Percentiles rank a stretch among this genome's conserved stretches.
phyloP scores from a whole-genome alignment of 306 rosid species.

The Glycine latifolia region DNA sequence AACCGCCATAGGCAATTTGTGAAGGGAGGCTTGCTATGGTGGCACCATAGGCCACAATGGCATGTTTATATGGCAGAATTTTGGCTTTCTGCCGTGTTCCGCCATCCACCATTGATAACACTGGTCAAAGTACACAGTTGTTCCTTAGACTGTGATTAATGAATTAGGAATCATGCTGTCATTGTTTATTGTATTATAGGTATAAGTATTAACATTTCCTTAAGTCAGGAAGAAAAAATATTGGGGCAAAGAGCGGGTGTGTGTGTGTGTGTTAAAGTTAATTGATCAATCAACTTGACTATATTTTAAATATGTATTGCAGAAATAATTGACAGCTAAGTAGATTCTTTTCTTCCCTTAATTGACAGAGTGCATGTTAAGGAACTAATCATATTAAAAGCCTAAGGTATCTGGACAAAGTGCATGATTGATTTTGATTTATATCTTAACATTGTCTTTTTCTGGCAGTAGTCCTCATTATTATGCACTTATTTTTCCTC shows the following conservation, averaged over 20 bases:
- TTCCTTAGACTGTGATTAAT: constrained; percentile 27
- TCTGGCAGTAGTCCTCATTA: neutral
- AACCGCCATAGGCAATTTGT: too few relatives aligned
- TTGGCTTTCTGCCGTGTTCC: too few relatives aligned
- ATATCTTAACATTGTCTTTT: neutral
- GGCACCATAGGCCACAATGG: too few relatives aligned
- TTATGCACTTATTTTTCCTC: neutral
- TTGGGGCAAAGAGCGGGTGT: neutral
- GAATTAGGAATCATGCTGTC: neutral
- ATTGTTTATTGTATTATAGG: neutral
- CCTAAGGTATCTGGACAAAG: constrained; percentile 14
- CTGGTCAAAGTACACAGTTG: neutral
- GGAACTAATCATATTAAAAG: constrained; percentile 2
- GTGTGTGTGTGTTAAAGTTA: neutral
- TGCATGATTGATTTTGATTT: constrained; percentile 18
- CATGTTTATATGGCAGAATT: too few relatives aligned
- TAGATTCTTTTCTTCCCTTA: neutral
- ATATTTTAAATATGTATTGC: neutral
- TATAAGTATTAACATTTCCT: neutral
- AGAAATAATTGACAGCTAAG: neutral
- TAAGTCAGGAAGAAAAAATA: neutral
- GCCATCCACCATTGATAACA: too few relatives aligned
- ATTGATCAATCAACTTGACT: neutral
- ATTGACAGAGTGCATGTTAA: neutral
- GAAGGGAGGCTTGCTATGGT: too few relatives aligned